Conservation (phyloP, 768 basidiomycete genomes). For the Mycena polygramma region DNA sequence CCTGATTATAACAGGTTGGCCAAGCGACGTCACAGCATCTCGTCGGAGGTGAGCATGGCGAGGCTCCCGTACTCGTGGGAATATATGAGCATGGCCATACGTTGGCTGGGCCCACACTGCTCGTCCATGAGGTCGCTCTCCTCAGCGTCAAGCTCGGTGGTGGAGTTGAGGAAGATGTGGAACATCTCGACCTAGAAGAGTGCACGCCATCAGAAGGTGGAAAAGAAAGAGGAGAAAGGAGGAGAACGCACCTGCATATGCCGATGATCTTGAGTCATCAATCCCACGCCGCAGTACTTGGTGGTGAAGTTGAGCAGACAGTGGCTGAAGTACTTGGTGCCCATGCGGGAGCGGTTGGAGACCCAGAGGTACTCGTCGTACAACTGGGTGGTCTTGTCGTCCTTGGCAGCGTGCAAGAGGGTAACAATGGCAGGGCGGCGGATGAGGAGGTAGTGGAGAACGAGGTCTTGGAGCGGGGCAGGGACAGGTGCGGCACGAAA, state of each 20-base stretch:
- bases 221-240: neutral
- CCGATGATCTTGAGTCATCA: neutral
- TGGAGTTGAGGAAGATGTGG: neutral
- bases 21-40: too few relatives aligned
- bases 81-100: neutral
- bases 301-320: neutral
- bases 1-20: too few relatives aligned
- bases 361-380: conserved; percentile 2
- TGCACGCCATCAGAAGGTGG: neutral
- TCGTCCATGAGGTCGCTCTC: neutral
- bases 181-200: neutral
- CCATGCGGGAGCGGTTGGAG: neutral
- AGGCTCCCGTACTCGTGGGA: neutral
- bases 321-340: neutral
- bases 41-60: neutral
- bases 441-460: neutral
- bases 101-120: neutral
- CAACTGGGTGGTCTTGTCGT: neutral
- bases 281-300: neutral
- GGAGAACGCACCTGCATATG: neutral
- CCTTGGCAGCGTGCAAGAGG: neutral
- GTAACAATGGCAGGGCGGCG: neutral
- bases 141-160: neutral
- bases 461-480: neutral
- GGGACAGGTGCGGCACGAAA: neutral